Conservation (phyloP, 1,284 basidiomycete genomes). For the Phellinidium pouzarii region DNA sequence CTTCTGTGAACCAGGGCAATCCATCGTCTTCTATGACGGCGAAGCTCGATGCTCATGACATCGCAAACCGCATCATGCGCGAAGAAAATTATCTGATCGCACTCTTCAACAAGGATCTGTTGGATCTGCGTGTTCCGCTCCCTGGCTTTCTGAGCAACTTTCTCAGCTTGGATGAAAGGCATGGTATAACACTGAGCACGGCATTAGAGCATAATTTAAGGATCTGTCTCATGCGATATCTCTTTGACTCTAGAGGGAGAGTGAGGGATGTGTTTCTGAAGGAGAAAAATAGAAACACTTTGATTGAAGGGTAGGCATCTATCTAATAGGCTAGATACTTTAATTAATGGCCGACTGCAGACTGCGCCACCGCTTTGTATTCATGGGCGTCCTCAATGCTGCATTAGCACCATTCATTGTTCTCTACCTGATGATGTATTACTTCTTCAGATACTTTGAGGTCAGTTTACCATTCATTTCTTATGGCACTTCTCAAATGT, state of each 20-base stretch:
- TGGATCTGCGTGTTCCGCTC: constrained; percentile 82
- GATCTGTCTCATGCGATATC: constrained; percentile 90
- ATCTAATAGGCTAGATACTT: not conserved
- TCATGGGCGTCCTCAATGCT: constrained; percentile 94
- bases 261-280: constrained; percentile 90
- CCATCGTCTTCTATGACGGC: constrained; percentile 45
- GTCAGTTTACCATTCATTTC: constrained; percentile 35
- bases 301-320: constrained; percentile 75
- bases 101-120: constrained; percentile 92
- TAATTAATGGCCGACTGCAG: constrained; percentile 35
- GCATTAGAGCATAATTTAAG: constrained; percentile 95
- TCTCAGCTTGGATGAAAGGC: constrained; percentile 47
- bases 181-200: constrained; percentile 75
- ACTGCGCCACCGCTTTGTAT: constrained; percentile 79
- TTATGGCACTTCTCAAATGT: not conserved
- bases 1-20: constrained; percentile 47
- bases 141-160: constrained; percentile 50
- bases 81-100: constrained; percentile 99
- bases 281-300: constrained; percentile 65
- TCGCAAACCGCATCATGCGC: constrained; percentile 93
- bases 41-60: constrained; percentile 94
- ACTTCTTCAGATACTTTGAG: constrained; percentile 99
- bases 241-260: constrained; percentile 83
- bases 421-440: constrained; percentile 94
- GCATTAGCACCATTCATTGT: constrained; percentile 97